Conservation (phyloP, 2,329 filamentous ascomycete genomes). For the Aspergillus sp. region DNA sequence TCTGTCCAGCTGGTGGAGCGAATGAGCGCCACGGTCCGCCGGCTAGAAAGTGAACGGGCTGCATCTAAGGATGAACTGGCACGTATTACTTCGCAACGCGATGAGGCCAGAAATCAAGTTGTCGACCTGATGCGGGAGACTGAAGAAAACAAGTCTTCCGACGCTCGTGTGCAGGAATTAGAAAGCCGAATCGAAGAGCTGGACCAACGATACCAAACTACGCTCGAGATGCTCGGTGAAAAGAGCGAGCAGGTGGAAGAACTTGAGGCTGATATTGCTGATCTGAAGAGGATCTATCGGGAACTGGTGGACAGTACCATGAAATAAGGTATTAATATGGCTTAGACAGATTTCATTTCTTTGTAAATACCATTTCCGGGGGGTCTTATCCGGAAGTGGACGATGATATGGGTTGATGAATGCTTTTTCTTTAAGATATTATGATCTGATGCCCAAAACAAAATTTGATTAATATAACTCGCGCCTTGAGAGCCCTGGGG, state of each 20-base stretch:
- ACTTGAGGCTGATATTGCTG: slow-evolving; percentile 78
- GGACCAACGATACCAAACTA: slow-evolving; percentile 78
- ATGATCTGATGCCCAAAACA: background rate
- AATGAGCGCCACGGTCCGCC: slow-evolving; percentile 88
- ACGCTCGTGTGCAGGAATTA: slow-evolving; percentile 57
- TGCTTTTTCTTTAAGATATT: background rate
- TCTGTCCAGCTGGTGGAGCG: slow-evolving; percentile 93
- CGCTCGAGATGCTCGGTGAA: slow-evolving; percentile 90
- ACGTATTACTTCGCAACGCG: slow-evolving; percentile 75
- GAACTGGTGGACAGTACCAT: slow-evolving; percentile 84
- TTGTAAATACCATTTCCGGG: background rate
- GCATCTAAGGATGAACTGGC: slow-evolving; percentile 80
- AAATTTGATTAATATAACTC: background rate
- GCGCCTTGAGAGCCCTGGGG: too few species aligned
- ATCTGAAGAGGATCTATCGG: slow-evolving; percentile 94
- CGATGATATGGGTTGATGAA: slow-evolving; percentile 1
- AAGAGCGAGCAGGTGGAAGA: slow-evolving; percentile 95
- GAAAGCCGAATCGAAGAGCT: slow-evolving; percentile 65
- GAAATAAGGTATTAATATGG: slow-evolving; percentile 44
- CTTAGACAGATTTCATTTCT: background rate
- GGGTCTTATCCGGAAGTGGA: background rate
- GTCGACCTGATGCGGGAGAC: slow-evolving; percentile 82
- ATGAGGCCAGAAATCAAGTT: slow-evolving; percentile 90
- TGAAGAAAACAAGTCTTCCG: slow-evolving; percentile 62
- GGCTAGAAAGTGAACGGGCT: slow-evolving; percentile 87